phyloP scores from a whole-genome alignment of 2,329 filamentous ascomycete genomes.

The Nothopassalora personata region DNA sequence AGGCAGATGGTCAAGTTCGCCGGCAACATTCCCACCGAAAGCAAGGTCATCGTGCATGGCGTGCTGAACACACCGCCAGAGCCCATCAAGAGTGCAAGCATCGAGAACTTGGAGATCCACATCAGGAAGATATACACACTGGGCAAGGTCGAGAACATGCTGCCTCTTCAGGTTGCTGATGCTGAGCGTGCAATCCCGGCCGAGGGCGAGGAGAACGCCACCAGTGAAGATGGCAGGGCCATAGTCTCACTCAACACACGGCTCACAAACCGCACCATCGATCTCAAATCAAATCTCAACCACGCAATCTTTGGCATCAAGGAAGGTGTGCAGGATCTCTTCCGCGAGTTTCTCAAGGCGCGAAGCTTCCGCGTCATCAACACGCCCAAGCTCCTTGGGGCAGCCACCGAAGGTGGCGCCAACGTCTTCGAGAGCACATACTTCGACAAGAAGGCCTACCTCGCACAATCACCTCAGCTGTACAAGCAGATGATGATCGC shows the following conservation, averaged over 20 bases:
- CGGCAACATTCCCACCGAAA: conserved; percentile 68
- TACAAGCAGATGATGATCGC: conserved; percentile 87
- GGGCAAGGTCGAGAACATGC: conserved; percentile 55
- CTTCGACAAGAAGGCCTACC: conserved; percentile 75
- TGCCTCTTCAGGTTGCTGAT: conserved; percentile 56
- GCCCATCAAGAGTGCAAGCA: conserved; percentile 79
- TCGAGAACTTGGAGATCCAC: conserved; percentile 79
- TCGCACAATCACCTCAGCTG: conserved; percentile 77
- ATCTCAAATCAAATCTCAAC: conserved; percentile 85
- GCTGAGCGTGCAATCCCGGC: conserved; percentile 47
- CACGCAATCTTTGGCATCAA: conserved; percentile 76
- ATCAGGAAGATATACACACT: conserved; percentile 79
- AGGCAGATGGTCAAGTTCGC: conserved; percentile 96
- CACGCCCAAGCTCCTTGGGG: conserved; percentile 81
- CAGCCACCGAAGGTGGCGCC: conserved; percentile 85
- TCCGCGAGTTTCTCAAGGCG: conserved; percentile 71
- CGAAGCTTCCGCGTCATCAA: conserved; percentile 78
- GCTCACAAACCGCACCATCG: conserved; percentile 86
- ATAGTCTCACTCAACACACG: conserved; percentile 77
- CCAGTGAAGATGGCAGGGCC: conserved; percentile 50
- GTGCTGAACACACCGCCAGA: conserved; percentile 75
- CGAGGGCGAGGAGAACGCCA: conserved; percentile 44
- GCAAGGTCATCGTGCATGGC: conserved; percentile 73
- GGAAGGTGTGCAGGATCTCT: conserved; percentile 62
- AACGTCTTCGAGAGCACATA: conserved; percentile 90